Conservation (phyloP, 2,329 filamentous ascomycete genomes). For the Blumeria hordei region DNA sequence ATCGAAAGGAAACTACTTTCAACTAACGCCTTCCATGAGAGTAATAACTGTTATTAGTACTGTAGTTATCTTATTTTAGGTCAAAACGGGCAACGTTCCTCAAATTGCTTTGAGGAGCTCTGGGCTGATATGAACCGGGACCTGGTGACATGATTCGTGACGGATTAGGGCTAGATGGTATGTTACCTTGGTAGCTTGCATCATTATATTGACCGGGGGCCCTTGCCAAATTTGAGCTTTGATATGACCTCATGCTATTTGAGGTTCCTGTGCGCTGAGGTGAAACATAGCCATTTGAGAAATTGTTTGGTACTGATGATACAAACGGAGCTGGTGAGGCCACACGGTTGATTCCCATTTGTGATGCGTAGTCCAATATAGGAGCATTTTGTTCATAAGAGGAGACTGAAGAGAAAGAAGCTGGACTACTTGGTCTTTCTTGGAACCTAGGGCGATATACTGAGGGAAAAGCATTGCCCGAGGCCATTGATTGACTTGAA, state of each 20-base stretch:
- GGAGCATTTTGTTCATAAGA: conserved; percentile 41
- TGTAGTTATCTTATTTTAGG: too few relatives aligned
- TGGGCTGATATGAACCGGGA: too few relatives aligned
- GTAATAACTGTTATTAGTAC: too few relatives aligned
- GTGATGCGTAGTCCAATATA: conserved; percentile 31
- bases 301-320: not conserved
- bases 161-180: too few relatives aligned
- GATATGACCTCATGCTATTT: not conserved
- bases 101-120: too few relatives aligned
- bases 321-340: conserved; percentile 9
- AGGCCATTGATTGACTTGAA: conserved; percentile 37
- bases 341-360: conserved; percentile 27
- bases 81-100: too few relatives aligned
- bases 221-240: too few relatives aligned
- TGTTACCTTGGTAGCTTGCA: too few relatives aligned
- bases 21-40: too few relatives aligned
- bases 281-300: not conserved
- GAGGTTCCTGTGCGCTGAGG: not conserved
- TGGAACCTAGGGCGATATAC: conserved; percentile 21
- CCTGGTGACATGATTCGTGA: too few relatives aligned
- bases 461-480: conserved; percentile 31
- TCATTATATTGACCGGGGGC: too few relatives aligned
- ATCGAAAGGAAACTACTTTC: too few relatives aligned
- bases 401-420: conserved; percentile 22
- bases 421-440: conserved; percentile 26